Evolutionary conservation across 2,329 filamentous ascomycete genomes (phyloP), one percentile per base, ranked within the genome.

Genomic region (Monosporascus sp.): DNA sequence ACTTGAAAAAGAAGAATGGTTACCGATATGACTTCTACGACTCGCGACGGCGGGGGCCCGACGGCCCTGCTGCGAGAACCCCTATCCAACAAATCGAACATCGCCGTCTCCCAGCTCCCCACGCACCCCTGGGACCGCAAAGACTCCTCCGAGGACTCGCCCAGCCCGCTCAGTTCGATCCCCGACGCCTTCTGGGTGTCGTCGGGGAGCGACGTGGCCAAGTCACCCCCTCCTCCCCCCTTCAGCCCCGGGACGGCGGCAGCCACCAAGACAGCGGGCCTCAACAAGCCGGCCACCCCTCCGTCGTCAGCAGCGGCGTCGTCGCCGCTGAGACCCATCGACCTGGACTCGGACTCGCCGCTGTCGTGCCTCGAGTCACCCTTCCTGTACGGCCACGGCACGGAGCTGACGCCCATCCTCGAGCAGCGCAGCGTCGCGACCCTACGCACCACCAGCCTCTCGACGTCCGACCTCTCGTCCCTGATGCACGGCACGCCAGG

Each of bases 351-450:
- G 2, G 65, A 66, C 20, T 67, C 66, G 1, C 64, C 64, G 1
- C 57, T 65, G n/a, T 64, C 62, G 5, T 58, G 55, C 6, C 58
- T 65, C 37, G 64, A 64, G 48, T 66, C 64, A 1, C 64, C 62
- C 4, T 72, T 75, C 56, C 58, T 68, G 2, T 75, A 75, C 55
- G 72, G 72, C 20, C 62, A 66, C 52, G 72, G 72, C 20, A 74
- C 71, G 4, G 60, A 67, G 27, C 65, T 75, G 1, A 63, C 66
- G 20, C 71, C 72, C 15, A 75, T 75, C 56, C 61, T 65, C n/a
- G 72, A 75, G 60, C 68, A 72, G 58, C 70, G 67, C 51, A 73
- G 70, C 58, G 60, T 60, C 50, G 57, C 63, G 6, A 72, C 71
- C 2, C 61, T 73, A 17, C 63, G 66, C 58, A 55, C 58, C 52